These are phyloP conservation scores for Salvia hispanica DNA, from an alignment of 257 asterid species.

Conservation along the genomic window DNA sequence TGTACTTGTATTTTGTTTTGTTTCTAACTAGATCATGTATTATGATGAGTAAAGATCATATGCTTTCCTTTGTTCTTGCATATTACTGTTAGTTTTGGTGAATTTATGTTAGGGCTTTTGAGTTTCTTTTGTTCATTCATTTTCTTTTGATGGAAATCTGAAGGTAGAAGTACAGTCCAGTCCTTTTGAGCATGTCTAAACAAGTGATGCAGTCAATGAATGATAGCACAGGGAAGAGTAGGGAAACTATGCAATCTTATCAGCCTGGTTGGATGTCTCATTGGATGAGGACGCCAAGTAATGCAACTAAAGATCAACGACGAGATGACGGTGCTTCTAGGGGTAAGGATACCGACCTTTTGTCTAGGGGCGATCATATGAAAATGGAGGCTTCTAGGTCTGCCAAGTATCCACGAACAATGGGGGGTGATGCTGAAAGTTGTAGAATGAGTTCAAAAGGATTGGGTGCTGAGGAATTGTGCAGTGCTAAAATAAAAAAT, in stretches of 20 bases:
- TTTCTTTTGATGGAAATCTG: conserved; percentile 8
- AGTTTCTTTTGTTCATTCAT: not conserved
- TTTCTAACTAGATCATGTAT: not conserved
- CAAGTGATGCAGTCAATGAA: conserved; percentile 26
- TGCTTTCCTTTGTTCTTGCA: not conserved
- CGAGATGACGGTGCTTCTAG: conserved; percentile 22
- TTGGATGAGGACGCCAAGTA: conserved; percentile 51
- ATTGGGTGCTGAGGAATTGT: conserved; percentile 32
- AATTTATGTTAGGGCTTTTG: not conserved
- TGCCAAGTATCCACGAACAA: conserved; percentile 28
- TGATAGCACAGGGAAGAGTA: conserved; percentile 40
- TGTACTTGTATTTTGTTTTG: not conserved
- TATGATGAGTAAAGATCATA: not conserved
- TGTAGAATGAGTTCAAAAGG: conserved; percentile 31
- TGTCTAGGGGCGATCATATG: conserved; percentile 23
- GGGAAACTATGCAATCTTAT: conserved; percentile 34
- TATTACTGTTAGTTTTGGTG: not conserved
- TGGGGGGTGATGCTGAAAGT: conserved; percentile 22
- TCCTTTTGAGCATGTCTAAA: conserved; percentile 51
- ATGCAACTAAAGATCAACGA: conserved; percentile 27
- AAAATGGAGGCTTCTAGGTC: conserved; percentile 31
- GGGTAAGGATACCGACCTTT: conserved; percentile 32
- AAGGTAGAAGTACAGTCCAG: conserved; percentile 28
- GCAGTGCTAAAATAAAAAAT: conserved; percentile 27
- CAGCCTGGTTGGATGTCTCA: conserved; percentile 73